Percentiles rank a stretch among this genome's conserved stretches.
Evolutionary conservation across 2,329 filamentous ascomycete genomes (phyloP).

Genomic region (Diplodia corticola): DNA sequence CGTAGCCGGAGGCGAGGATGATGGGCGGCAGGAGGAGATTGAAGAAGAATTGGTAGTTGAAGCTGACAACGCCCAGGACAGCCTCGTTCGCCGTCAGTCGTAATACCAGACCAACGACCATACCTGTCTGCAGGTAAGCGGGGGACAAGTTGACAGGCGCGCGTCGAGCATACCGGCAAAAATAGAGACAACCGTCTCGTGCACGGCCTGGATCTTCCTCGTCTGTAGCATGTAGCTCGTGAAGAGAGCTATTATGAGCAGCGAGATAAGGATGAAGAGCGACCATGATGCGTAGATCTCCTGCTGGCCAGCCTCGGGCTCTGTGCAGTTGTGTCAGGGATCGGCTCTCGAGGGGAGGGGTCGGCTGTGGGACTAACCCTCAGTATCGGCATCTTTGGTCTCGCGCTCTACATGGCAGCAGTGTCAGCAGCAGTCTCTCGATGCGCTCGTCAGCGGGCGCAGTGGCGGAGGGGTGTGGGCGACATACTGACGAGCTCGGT

Average conservation of each 20-base stretch:
- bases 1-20: slow-evolving; percentile 94
- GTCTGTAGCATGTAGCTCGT: slow-evolving; percentile 96
- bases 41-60: slow-evolving; percentile 99
- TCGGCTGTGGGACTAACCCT: slow-evolving; percentile 38
- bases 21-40: slow-evolving; percentile 98
- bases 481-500: slow-evolving; percentile 43
- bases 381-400: slow-evolving; percentile 49
- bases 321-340: slow-evolving; percentile 47
- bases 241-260: slow-evolving; percentile 92
- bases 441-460: slow-evolving; percentile 25
- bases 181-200: slow-evolving; percentile 97
- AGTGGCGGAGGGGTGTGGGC: slow-evolving; percentile 24
- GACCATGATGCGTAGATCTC: slow-evolving; percentile 97
- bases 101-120: slow-evolving; percentile 90
- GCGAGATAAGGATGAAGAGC: slow-evolving; percentile 91
- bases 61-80: slow-evolving; percentile 88
- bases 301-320: slow-evolving; percentile 81
- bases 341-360: slow-evolving; percentile 21
- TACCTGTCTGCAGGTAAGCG: slow-evolving; percentile 59
- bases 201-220: slow-evolving; percentile 94
- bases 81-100: slow-evolving; percentile 77
- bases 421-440: slow-evolving; percentile 22
- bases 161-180: slow-evolving; percentile 69
- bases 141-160: slow-evolving; percentile 22
- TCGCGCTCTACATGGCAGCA: slow-evolving; percentile 40